Evolutionary conservation across 139 green algal species (phyloP).

Genomic region (Choricystis sp.): DNA sequence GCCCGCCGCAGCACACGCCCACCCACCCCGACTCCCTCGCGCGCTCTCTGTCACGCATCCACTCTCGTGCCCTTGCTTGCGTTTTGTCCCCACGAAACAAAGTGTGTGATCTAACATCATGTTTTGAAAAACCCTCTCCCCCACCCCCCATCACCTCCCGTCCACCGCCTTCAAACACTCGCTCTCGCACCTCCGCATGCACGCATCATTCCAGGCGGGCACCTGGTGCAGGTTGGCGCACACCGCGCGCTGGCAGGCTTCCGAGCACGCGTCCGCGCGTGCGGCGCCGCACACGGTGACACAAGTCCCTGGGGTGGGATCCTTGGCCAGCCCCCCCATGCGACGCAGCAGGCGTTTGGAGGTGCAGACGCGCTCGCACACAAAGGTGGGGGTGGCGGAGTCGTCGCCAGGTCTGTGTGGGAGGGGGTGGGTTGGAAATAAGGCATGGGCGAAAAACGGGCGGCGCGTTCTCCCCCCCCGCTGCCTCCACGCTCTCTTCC

Average conservation of each 20-base stretch:
- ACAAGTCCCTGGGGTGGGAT: slow-evolving; percentile 69
- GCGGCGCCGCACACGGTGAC: slow-evolving; percentile 81
- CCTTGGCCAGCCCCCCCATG: slow-evolving; percentile 68
- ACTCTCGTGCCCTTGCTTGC: too few relatives aligned
- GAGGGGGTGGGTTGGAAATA: too few relatives aligned
- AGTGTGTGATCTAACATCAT: too few relatives aligned
- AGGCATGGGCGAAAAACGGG: too few relatives aligned
- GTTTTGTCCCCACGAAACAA: too few relatives aligned
- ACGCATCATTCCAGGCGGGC: slow-evolving; percentile 85
- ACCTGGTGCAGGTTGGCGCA: slow-evolving; percentile 79
- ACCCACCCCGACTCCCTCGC: too few relatives aligned
- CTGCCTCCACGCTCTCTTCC: too few relatives aligned
- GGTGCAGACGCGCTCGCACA: slow-evolving; percentile 90
- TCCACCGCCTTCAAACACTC: slow-evolving; percentile 46
- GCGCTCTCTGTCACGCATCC: too few relatives aligned
- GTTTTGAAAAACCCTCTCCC: background rate
- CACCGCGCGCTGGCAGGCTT: slow-evolving; percentile 71
- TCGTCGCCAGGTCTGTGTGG: slow-evolving; percentile 17
- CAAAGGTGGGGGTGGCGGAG: slow-evolving; percentile 45
- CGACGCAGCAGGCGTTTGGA: slow-evolving; percentile 57
- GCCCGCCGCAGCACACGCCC: too few relatives aligned
- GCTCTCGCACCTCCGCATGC: slow-evolving; percentile 56
- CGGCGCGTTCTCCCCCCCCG: too few relatives aligned
- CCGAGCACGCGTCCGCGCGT: slow-evolving; percentile 62
- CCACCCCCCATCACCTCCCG: background rate